Evolutionary conservation across 1,284 basidiomycete genomes (phyloP).

Genomic region (Irpex lacteus): DNA sequence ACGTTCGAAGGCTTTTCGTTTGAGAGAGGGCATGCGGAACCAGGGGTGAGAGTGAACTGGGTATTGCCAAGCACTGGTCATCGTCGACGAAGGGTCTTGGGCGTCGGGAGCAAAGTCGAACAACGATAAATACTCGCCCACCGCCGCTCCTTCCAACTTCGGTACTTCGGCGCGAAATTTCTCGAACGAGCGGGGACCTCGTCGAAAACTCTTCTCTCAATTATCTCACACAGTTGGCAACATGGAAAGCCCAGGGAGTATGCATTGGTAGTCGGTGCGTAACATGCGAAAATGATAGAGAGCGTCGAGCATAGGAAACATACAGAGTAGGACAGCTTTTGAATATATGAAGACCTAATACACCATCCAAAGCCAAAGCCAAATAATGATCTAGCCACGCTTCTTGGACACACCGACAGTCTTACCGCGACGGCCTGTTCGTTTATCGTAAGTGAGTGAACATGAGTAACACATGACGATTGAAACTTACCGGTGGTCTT

Average conservation of each 20-base stretch:
- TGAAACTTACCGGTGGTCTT: conserved; percentile 87
- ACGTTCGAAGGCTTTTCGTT: conserved; percentile 41
- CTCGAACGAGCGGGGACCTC: conserved; percentile 3
- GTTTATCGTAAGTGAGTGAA: no score
- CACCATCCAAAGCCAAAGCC: conserved; percentile 10
- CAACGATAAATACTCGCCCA: background rate
- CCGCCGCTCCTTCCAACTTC: background rate
- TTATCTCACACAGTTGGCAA: background rate
- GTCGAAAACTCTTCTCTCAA: background rate
- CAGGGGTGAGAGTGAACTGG: conserved; percentile 49
- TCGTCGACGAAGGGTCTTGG: conserved; percentile 12
- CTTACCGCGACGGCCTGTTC: conserved; percentile 80
- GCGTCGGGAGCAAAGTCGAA: background rate
- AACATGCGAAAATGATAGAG: conserved; percentile 1
- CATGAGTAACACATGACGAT: no score
- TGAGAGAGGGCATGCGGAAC: conserved; percentile 45
- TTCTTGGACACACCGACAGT: conserved; percentile 94
- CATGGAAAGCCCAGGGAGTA: background rate
- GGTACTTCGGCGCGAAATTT: conserved; percentile 5
- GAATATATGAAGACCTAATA: background rate
- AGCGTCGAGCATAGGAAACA: conserved; percentile 7
- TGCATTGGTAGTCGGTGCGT: conserved; percentile 7
- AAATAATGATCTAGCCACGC: conserved; percentile 58
- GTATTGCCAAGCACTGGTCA: conserved; percentile 30
- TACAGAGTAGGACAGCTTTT: conserved; percentile 2